These are phyloP conservation scores for Metschnikowia borealis DNA, from an alignment of 805 yeast species.

Conservation along the genomic window DNA sequence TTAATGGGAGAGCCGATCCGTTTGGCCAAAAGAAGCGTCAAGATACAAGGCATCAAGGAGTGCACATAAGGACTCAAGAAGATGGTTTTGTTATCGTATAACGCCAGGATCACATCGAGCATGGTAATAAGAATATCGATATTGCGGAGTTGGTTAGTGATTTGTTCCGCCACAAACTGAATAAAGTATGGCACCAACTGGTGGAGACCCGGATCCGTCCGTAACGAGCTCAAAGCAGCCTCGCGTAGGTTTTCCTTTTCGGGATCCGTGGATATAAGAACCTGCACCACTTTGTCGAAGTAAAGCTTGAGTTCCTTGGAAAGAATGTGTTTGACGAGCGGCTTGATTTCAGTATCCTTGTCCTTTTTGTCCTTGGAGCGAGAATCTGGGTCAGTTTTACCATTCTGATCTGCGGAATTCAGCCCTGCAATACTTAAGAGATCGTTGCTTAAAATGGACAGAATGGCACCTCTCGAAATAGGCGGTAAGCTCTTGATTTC, in stretches of 20 bases:
- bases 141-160: slow-evolving; percentile 79
- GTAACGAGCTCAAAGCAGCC: slow-evolving; percentile 81
- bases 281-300: slow-evolving; percentile 84
- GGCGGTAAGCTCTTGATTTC: slow-evolving; percentile 81
- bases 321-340: slow-evolving; percentile 89
- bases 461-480: slow-evolving; percentile 75
- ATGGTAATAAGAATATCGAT: slow-evolving; percentile 70
- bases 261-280: slow-evolving; percentile 57
- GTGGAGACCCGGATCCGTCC: slow-evolving; percentile 93
- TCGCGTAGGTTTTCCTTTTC: slow-evolving; percentile 56
- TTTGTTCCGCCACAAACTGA: slow-evolving; percentile 93
- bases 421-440: slow-evolving; percentile 24
- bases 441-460: slow-evolving; percentile 40
- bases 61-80: slow-evolving; percentile 95
- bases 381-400: slow-evolving; percentile 26
- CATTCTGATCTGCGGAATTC: slow-evolving; percentile 4
- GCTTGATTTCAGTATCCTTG: slow-evolving; percentile 65
- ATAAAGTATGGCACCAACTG: slow-evolving; percentile 95
- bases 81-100: slow-evolving; percentile 76
- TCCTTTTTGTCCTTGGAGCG: slow-evolving; percentile 26
- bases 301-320: slow-evolving; percentile 92
- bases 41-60: slow-evolving; percentile 92
- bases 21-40: slow-evolving; percentile 85
- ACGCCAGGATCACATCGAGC: slow-evolving; percentile 83
- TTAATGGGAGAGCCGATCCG: slow-evolving; percentile 60